These are phyloP conservation scores for Naganishia friedmannii DNA, from an alignment of 768 basidiomycete species.

Conservation along the genomic window DNA sequence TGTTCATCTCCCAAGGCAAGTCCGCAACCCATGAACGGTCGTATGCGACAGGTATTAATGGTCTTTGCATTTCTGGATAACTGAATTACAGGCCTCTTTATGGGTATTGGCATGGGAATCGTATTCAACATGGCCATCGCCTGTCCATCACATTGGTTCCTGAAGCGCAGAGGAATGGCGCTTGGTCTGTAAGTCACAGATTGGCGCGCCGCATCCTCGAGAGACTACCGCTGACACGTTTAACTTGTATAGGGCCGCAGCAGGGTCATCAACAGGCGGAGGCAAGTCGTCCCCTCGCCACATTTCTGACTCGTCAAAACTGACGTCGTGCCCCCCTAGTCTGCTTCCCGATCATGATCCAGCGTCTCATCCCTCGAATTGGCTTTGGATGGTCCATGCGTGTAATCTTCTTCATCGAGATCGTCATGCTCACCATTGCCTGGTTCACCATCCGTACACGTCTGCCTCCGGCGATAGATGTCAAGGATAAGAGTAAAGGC, in stretches of 20 bases:
- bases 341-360: slow-evolving; percentile 25
- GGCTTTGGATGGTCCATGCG: slow-evolving; percentile 28
- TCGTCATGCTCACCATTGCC: slow-evolving; percentile 25
- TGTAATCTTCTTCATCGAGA: slow-evolving; percentile 12
- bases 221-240: background rate
- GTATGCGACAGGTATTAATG: background rate
- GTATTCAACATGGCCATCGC: slow-evolving; percentile 59
- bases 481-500: slow-evolving; percentile 23
- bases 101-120: slow-evolving; percentile 58
- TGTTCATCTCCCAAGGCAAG: slow-evolving; percentile 41
- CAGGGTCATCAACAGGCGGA: slow-evolving; percentile 21
- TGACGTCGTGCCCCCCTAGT: background rate
- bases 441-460: slow-evolving; percentile 21
- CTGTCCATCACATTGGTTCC: slow-evolving; percentile 57
- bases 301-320: too few relatives aligned
- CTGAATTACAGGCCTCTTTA: background rate
- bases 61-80: background rate
- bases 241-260: background rate
- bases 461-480: slow-evolving; percentile 17
- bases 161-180: slow-evolving; percentile 53
- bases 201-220: slow-evolving; percentile 39
- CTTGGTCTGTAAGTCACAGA: slow-evolving; percentile 48
- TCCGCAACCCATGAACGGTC: background rate
- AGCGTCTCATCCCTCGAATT: slow-evolving; percentile 23
- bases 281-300: background rate